Evolutionary conservation across 768 basidiomycete species (phyloP), one percentile per base, ranked within the genome.

Genomic region (Mycena vulgaris): DNA sequence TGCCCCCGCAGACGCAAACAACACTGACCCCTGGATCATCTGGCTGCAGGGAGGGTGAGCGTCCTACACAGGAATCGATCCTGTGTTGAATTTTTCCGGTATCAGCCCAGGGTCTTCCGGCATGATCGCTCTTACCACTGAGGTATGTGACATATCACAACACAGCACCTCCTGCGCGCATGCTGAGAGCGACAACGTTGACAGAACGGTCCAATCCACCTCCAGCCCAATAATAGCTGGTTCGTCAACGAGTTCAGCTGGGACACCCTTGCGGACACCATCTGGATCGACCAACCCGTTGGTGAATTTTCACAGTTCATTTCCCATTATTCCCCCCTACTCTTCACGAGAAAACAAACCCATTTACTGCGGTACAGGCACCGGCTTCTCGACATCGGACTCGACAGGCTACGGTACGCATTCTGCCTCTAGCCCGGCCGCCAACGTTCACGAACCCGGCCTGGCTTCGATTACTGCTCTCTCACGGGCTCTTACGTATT

Each of bases 71-170:
- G 61, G 33, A 27, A 55, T 23, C 53, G 23, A 35, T 63, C 33
- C 28, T 28, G 25, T 56, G 60, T 47, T 33, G 62, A 59, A 3
- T 49, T 31, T 27, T 66, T 49, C 30, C 25, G 62, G 23, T 5
- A 23, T 23, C 52, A 86, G 92, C 19, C 92, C 92, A 4, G 92
- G 93, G n/a, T 87, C 90, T 11, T 93, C 92, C 11, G 91, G 92
- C 77, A 80, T 93, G 75, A 80, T 86, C 55, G 92, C 91, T 5
- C 78, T 90, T 59, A 79, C 91, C 40, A 88, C 90, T 31, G 92
- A 92, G 85, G 89, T 89, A 56, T 30, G 83, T 79, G 25, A 23
- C 21, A 23, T 30, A 33, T n/a, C 63, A 63, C 35, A 13, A 45
- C 42, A 45, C n/a, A 45, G 64, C 33, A 57, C 52, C 16, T 47